Evolutionary conservation across 345 rosid species (phyloP).

Genomic region (Salix arbutifolia): DNA sequence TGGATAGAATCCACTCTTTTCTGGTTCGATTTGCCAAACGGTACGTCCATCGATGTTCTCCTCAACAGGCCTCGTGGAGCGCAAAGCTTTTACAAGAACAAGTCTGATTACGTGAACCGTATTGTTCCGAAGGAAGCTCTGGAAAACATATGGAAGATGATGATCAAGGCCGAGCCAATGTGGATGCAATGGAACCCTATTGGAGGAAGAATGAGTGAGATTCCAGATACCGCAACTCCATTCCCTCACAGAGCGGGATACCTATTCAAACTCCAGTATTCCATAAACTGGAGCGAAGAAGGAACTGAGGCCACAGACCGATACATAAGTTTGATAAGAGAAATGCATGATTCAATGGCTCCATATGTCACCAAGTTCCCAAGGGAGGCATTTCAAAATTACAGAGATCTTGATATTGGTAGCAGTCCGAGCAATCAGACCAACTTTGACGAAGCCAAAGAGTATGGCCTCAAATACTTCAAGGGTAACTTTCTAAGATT

Average conservation of each 20-base stretch:
- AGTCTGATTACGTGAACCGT: constrained; percentile 14
- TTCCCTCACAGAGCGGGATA: constrained; percentile 15
- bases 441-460: background rate
- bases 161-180: background rate
- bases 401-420: constrained; percentile 4
- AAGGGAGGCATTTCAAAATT: constrained; percentile 1
- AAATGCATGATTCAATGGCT: constrained; percentile 1
- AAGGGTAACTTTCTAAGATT: background rate
- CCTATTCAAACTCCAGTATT: constrained; percentile 11
- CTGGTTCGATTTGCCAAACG: constrained; percentile 1
- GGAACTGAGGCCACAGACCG: background rate
- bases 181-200: constrained; percentile 13
- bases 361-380: background rate
- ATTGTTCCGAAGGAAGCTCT: constrained; percentile 4
- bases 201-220: constrained; percentile 17
- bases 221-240: constrained; percentile 1
- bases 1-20: constrained; percentile 11
- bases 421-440: background rate
- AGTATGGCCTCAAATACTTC: background rate
- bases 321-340: background rate
- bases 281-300: background rate
- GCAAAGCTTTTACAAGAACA: background rate
- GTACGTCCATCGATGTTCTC: constrained; percentile 1
- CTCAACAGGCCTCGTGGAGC: background rate
- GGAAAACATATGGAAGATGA: constrained; percentile 4